Evolutionary conservation across 768 basidiomycete genomes (phyloP), one percentile per base, ranked within the genome.

Genomic region (Tremella yokohamensis): DNA sequence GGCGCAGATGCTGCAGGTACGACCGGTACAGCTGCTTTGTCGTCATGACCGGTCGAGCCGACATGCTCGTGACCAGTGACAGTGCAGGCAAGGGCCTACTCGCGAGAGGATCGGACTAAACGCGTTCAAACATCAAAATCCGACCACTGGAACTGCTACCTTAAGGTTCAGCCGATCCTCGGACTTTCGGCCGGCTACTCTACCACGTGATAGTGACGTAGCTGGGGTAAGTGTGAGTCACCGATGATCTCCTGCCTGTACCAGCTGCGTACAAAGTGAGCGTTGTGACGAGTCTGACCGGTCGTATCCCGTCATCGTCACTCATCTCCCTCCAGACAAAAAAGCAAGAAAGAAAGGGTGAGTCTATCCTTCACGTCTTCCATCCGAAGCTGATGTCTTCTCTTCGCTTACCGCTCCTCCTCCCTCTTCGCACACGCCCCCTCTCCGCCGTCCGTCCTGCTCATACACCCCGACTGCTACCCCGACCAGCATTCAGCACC

Each of bases 1-100:
- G 47, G 8, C 59, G 50, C 16, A 72, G 52, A 49, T 69, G 61
- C 44, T 64, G 58, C 6, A 69, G 51, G 52, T 52, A 72, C 0
- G 60, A 37, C n/a, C 68, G 45, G 37, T 72, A 72, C 26, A 72
- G 49, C 20, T 59, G 42, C 44, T 7, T 24, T 25, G 15, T 48
- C 45, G 13, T 56, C 44, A 18, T 45, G 4, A 8, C 42, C n/a
- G 22, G n/a, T 16, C 6, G 8, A 18, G 42, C n/a, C 42, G n/a
- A 18, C 22, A 18, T 45, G 42, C 42, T 18, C n/a, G 8, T 45
- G n/a, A 22, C 8, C 6, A 18, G 22, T 16, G 15, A 45, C 15
- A 45, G n/a, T n/a, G n/a, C n/a, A n/a, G n/a, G n/a, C n/a, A n/a
- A n/a, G n/a, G n/a, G n/a, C n/a, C n/a, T n/a, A n/a, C n/a, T n/a